A percentile compares a stretch with the other conserved stretches of the same genome.
Evolutionary conservation across 495 filamentous ascomycete genomes (phyloP).

Genomic region (Cladorrhinum samala): DNA sequence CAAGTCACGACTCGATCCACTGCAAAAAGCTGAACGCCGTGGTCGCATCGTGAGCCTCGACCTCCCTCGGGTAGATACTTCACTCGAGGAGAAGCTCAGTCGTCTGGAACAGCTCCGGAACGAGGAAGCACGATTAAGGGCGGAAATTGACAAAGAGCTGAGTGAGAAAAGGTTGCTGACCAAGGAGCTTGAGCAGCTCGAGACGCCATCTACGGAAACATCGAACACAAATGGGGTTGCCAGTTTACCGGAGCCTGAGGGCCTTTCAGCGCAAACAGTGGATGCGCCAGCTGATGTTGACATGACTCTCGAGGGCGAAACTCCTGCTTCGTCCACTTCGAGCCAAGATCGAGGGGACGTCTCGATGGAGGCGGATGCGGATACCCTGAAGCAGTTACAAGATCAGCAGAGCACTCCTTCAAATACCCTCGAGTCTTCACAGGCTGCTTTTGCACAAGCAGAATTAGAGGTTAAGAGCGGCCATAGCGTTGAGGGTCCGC

Average conservation of each 20-base stretch:
- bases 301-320: not conserved
- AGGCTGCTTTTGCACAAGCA: not conserved
- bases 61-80: slow-evolving; percentile 51
- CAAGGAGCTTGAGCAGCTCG: slow-evolving; percentile 51
- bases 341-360: not conserved
- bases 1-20: slow-evolving; percentile 15
- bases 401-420: too few relatives aligned
- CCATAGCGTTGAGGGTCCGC: not conserved
- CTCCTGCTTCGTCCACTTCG: not conserved
- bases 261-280: not conserved
- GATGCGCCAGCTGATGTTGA: not conserved
- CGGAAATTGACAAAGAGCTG: slow-evolving; percentile 46
- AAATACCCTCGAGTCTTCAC: not conserved
- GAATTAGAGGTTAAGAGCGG: not conserved
- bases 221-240: slow-evolving; percentile 6
- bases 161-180: slow-evolving; percentile 42
- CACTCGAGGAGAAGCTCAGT: slow-evolving; percentile 44
- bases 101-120: slow-evolving; percentile 49
- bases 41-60: slow-evolving; percentile 51
- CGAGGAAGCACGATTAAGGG: slow-evolving; percentile 54
- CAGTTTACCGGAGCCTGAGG: not conserved
- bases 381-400: not conserved
- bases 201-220: slow-evolving; percentile 35
- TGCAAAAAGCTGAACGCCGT: slow-evolving; percentile 36
- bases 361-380: not conserved